These are phyloP conservation scores for Zanthoxylum bungeanum DNA, from an alignment of 345 rosid genomes.

Conservation along the genomic window DNA sequence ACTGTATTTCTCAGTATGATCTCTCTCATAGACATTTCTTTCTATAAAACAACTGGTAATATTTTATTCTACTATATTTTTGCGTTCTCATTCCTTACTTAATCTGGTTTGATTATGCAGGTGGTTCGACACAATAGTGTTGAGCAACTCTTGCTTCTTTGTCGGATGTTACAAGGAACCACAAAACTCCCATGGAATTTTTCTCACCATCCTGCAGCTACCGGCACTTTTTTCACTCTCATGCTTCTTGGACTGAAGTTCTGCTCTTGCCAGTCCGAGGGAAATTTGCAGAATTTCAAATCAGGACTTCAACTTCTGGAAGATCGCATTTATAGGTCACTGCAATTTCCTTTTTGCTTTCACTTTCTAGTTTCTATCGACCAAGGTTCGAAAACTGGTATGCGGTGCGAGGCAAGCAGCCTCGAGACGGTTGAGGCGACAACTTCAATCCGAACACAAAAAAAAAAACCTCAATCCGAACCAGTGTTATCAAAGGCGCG, in stretches of 20 bases:
- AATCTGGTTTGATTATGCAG: constrained; percentile 33
- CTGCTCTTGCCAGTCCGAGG: constrained; percentile 82
- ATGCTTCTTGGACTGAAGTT: constrained; percentile 99
- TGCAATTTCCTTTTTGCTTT: not conserved
- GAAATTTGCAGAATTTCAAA: constrained; percentile 83
- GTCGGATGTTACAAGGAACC: constrained; percentile 89
- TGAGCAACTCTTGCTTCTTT: constrained; percentile 94
- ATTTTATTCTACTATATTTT: not conserved
- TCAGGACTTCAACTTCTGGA: constrained; percentile 87
- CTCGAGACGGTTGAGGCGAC: no score
- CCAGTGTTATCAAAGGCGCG: no score
- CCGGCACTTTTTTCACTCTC: constrained; percentile 92
- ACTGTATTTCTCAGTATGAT: not conserved
- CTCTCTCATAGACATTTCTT: no score
- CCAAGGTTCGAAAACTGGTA: no score
- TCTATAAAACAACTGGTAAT: not conserved
- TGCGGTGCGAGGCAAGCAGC: no score
- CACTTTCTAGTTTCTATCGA: not conserved
- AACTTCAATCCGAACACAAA: no score
- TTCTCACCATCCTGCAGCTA: constrained; percentile 93
- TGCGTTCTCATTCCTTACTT: constrained; percentile 8
- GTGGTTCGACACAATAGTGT: constrained; percentile 87
- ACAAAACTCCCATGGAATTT: constrained; percentile 85
- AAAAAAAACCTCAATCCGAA: no score
- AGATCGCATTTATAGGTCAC: constrained; percentile 92